Evolutionary conservation across 2,329 filamentous ascomycete species (phyloP).

Genomic region (Claviceps fusiformis): DNA sequence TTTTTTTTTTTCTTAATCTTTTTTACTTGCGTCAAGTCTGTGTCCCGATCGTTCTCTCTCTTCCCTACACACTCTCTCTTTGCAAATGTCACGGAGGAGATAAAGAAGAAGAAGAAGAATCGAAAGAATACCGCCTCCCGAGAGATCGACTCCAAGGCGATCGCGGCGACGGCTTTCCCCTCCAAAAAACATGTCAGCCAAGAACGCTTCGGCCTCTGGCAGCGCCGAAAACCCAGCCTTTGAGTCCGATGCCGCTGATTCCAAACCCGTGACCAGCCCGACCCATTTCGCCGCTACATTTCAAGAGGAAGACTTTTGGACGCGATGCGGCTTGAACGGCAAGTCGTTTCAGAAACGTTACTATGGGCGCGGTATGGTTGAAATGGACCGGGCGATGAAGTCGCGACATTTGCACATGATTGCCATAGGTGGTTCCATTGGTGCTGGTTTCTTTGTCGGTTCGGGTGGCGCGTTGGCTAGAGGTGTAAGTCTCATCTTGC

Average conservation of each 20-base stretch:
- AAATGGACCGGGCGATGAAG: slow-evolving; percentile 37
- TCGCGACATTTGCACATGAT: slow-evolving; percentile 49
- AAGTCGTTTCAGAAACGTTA: slow-evolving; percentile 21
- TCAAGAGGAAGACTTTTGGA: slow-evolving; percentile 19
- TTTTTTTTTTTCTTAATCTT: not conserved
- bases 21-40: no score
- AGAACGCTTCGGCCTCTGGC: not conserved
- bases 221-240: slow-evolving; percentile 5
- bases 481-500: slow-evolving; percentile 25
- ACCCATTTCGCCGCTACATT: slow-evolving; percentile 8
- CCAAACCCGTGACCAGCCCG: slow-evolving; percentile 2
- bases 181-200: not conserved
- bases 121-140: no score
- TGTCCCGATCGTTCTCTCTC: no score
- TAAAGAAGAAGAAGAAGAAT: no score
- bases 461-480: slow-evolving; percentile 39
- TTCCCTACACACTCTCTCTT: no score
- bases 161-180: not conserved
- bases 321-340: slow-evolving; percentile 22
- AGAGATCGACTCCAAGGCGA: no score
- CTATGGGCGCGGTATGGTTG: slow-evolving; percentile 17
- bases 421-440: slow-evolving; percentile 47
- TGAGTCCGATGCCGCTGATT: slow-evolving; percentile 1
- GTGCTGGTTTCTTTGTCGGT: slow-evolving; percentile 50
- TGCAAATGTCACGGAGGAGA: no score